Evolutionary conservation across 805 yeast species (phyloP).

Genomic region (Wickerhamia fluorescens): DNA sequence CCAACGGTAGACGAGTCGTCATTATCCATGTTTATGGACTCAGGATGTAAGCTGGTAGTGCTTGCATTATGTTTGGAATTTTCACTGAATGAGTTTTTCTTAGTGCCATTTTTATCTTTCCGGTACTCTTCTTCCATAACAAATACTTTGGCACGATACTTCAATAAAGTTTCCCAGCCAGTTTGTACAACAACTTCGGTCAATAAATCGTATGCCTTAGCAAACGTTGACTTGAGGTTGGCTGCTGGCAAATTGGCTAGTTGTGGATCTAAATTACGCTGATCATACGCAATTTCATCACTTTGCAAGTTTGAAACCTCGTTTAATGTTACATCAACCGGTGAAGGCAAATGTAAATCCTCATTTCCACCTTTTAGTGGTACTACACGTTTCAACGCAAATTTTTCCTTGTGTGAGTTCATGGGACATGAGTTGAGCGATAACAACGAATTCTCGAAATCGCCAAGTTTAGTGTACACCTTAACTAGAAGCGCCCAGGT

Average conservation of each 20-base stretch:
- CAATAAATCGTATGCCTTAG: slow-evolving; percentile 38
- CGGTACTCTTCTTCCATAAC: slow-evolving; percentile 44
- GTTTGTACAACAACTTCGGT: slow-evolving; percentile 39
- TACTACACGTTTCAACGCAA: slow-evolving; percentile 51
- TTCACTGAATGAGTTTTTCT: slow-evolving; percentile 8
- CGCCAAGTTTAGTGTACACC: slow-evolving; percentile 54
- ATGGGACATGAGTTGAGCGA: slow-evolving; percentile 77
- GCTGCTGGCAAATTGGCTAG: slow-evolving; percentile 62
- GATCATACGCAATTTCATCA: slow-evolving; percentile 58
- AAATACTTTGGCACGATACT: slow-evolving; percentile 40
- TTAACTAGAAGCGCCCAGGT: slow-evolving; percentile 67
- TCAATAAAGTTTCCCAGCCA: slow-evolving; percentile 40
- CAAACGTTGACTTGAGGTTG: slow-evolving; percentile 46
- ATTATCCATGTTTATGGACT: slow-evolving; percentile 4
- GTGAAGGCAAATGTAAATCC: slow-evolving; percentile 66
- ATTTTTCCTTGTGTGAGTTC: slow-evolving; percentile 67
- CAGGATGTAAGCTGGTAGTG: too few species aligned
- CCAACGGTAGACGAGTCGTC: slow-evolving; percentile 34
- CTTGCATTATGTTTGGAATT: neutral
- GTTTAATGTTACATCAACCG: slow-evolving; percentile 63
- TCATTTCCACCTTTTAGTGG: slow-evolving; percentile 42
- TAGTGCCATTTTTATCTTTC: slow-evolving; percentile 22
- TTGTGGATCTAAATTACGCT: slow-evolving; percentile 54
- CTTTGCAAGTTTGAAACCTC: slow-evolving; percentile 66
- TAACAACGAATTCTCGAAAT: slow-evolving; percentile 64